Conservation (phyloP, 495 filamentous ascomycete genomes). For the Parathielavia appendiculata region DNA sequence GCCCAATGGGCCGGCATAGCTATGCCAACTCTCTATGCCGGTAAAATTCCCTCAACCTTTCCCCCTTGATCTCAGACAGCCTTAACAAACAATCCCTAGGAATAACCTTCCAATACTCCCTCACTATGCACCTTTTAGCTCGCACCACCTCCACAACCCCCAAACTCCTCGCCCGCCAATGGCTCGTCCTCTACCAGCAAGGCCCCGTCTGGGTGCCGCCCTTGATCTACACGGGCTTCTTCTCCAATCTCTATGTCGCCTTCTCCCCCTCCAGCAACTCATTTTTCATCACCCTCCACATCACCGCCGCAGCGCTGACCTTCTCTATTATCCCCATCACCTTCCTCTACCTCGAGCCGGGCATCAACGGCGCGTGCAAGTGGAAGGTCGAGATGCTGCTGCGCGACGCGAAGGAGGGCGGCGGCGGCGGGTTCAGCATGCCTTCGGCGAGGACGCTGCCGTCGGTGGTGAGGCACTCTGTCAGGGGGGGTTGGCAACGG, state of each 20-base stretch:
- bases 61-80: background rate
- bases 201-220: slow-evolving; percentile 23
- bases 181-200: slow-evolving; percentile 22
- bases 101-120: slow-evolving; percentile 19
- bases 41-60: background rate
- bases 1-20: slow-evolving; percentile 13
- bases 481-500: background rate
- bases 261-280: background rate
- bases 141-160: slow-evolving; percentile 1
- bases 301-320: background rate
- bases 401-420: background rate
- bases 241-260: slow-evolving; percentile 20
- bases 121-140: slow-evolving; percentile 3
- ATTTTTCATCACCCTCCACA: background rate
- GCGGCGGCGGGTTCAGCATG: background rate
- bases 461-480: slow-evolving; percentile 11
- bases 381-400: slow-evolving; percentile 20
- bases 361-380: slow-evolving; percentile 27
- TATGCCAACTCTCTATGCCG: slow-evolving; percentile 13
- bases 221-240: background rate
- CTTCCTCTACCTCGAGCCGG: slow-evolving; percentile 21
- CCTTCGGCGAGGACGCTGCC: background rate
- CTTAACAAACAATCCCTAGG: background rate
- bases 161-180: slow-evolving; percentile 20
- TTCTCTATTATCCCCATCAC: slow-evolving; percentile 20